Base-by-base conservation (phyloP, 345 rosid species). In the Lenwebbia sp. region DNA sequence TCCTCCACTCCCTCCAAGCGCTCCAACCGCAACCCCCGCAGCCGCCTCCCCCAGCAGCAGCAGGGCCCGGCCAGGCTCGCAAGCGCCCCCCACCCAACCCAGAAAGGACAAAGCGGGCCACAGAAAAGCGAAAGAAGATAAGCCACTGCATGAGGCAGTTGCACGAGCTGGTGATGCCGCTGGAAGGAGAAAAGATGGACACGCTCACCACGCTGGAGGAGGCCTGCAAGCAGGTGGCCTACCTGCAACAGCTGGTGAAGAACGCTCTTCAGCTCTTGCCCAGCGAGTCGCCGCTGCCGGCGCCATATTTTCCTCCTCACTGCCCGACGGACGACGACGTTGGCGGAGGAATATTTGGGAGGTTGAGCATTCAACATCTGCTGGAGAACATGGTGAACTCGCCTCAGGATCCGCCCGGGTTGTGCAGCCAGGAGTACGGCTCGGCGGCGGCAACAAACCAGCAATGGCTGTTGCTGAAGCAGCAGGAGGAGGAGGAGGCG, bases 121-220 rank as follows among this genome's bases (percentile, higher is more conserved):
- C 47, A 21, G 84, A 55, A 60, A 84, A 88, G 28, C 78, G 90
- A 11, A 88, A 70, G 65, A 94, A 83, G 83, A 85, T 95, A 7
- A 86, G 92, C 4, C 93, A 93, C 33, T 93, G 88, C 88, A 90
- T 89, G n/a, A 92, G 91, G 58, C 83, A 87, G 25, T 54, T 96
- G 65, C 93, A 91, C 81, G 94, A 93, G 82, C 90, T 96, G 23
- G 90, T 96, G 94, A 97, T 95, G 6, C 88, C 91, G 92, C 1
- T 22, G 47, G 78, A 4, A 19, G 91, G 92, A 50, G 89, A 82
- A 83, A 94, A 90, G 86, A 91, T 93, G 96, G 92, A 90, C 85
- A 88, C 84, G 2, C 91, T 91, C 2, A 89, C 89, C 60, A 55
- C 90, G 88, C 92, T 95, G 0, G 94, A 92, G 57, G 95, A 96